A percentile compares a stretch with the other conserved stretches of the same genome.
These are phyloP conservation scores for Salix arbutifolia DNA, from an alignment of 345 rosid species.

Conservation along the genomic window DNA sequence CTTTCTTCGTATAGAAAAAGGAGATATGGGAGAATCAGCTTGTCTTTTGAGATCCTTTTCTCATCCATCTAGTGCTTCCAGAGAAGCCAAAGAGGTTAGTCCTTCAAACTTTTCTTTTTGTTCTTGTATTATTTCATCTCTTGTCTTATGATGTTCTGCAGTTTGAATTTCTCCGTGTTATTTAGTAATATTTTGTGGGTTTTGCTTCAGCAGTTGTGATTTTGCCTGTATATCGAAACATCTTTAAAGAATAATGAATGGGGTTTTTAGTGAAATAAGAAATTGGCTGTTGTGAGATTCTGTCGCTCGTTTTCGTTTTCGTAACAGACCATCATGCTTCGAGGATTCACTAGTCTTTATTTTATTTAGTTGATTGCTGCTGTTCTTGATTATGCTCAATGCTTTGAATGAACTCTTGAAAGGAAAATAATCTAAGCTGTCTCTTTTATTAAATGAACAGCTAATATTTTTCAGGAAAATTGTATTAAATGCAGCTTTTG, in stretches of 20 bases:
- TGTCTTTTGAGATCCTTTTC: conserved; percentile 77
- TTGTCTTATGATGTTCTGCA: neutral
- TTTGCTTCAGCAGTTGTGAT: neutral
- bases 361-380: neutral
- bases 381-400: conserved; percentile 1
- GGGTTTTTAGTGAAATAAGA: neutral
- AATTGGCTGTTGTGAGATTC: neutral
- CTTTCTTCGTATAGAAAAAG: neutral
- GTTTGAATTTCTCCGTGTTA: neutral
- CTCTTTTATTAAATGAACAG: neutral
- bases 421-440: neutral
- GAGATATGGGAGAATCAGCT: conserved; percentile 72
- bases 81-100: conserved; percentile 53
- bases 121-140: neutral
- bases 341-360: neutral
- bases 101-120: neutral
- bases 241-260: conserved; percentile 4
- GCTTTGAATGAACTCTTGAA: neutral
- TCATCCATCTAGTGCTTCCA: conserved; percentile 62
- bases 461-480: neutral
- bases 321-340: neutral
- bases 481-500: neutral
- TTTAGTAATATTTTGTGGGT: neutral
- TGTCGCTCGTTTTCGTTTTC: neutral
- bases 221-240: neutral